Evolutionary conservation across 352 stramenopile genomes (phyloP).

Genomic region (Thalassiosira hispida): DNA sequence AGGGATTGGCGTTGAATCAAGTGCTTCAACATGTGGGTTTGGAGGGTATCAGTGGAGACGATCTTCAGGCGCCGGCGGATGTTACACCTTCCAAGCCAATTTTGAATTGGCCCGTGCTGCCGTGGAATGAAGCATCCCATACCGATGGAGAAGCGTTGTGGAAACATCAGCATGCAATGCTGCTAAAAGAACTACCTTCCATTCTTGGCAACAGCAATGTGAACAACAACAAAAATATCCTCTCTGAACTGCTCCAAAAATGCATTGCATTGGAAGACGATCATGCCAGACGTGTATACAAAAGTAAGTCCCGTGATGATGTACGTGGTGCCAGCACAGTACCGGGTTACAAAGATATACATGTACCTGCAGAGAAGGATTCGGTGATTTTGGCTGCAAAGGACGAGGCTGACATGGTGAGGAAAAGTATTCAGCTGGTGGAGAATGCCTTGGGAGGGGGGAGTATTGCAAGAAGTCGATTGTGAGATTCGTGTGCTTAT

Average conservation of each 20-base stretch:
- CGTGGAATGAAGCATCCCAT: conserved; percentile 66
- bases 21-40: conserved; percentile 35
- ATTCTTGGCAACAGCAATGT: conserved; percentile 19
- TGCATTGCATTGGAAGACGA: conserved; percentile 67
- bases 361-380: conserved; percentile 54
- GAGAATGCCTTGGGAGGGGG: conserved; percentile 24
- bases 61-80: neutral
- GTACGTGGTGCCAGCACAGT: conserved; percentile 61
- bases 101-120: conserved; percentile 58
- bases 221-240: conserved; percentile 4
- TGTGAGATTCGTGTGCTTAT: too few relatives aligned
- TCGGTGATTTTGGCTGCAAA: conserved; percentile 49
- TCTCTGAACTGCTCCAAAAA: conserved; percentile 44
- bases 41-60: neutral
- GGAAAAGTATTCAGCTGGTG: conserved; percentile 37
- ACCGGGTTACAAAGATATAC: conserved; percentile 61
- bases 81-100: conserved; percentile 1
- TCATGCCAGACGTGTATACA: conserved; percentile 61
- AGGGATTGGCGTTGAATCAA: conserved; percentile 6
- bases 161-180: conserved; percentile 63
- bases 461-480: conserved; percentile 34
- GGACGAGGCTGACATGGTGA: conserved; percentile 45
- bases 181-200: conserved; percentile 66
- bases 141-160: conserved; percentile 39
- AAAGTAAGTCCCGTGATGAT: conserved; percentile 76